Evolutionary conservation across 106 monocot genomes (phyloP).

Genomic region (Phalaenopsis equestris): DNA sequence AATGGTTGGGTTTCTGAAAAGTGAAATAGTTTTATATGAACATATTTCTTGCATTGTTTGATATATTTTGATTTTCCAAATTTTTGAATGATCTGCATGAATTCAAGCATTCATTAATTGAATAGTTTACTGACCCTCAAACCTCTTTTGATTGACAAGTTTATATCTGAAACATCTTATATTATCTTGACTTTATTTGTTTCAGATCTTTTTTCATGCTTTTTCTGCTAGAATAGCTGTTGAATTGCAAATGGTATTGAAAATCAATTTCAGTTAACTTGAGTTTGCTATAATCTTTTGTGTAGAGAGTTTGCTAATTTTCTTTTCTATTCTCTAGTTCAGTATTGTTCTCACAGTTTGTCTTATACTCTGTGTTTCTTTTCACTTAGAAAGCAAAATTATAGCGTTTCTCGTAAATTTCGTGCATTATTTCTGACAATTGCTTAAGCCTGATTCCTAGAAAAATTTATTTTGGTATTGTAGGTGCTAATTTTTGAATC

Average conservation of each 20-base stretch:
- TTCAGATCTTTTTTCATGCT: neutral
- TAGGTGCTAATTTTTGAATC: slow-evolving; percentile 71
- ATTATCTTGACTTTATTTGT: neutral
- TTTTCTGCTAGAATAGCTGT: neutral
- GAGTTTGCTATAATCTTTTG: neutral
- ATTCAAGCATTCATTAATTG: neutral
- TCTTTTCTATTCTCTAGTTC: neutral
- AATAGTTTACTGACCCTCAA: no score
- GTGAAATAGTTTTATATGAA: neutral
- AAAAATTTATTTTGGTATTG: slow-evolving; percentile 8
- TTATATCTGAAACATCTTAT: neutral
- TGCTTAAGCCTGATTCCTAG: neutral
- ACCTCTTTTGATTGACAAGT: no score
- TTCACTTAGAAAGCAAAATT: neutral
- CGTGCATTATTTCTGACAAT: neutral
- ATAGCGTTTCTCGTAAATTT: neutral
- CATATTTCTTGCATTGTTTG: neutral
- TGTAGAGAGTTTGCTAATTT: no score
- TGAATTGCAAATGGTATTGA: neutral
- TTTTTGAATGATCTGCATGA: neutral
- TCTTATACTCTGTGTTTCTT: no score
- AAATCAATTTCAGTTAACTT: neutral
- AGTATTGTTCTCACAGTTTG: neutral
- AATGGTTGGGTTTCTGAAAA: neutral
- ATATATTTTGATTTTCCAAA: neutral